Base-by-base conservation (phyloP, 176 grass and related monocot genomes). In the Zea luxurians region DNA sequence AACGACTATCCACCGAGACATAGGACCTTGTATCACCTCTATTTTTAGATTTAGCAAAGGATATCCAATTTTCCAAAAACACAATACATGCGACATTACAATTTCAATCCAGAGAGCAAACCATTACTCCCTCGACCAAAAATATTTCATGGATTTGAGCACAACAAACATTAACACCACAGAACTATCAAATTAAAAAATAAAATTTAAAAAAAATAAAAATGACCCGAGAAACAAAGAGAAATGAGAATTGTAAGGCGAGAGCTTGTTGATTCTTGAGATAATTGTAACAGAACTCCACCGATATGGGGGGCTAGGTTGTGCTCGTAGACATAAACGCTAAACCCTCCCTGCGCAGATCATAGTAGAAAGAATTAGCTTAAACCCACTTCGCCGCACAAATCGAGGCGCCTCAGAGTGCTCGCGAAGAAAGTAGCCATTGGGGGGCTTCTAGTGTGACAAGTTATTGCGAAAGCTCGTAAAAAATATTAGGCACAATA, bases 281-380 rank as follows among this genome's bases (percentile, higher is more conserved):
- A 18, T 45, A 59, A 46, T 13, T 2, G 53, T 20, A 58, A 9
- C 17, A n/a, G 20, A 64, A 2, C 9, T 48, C 20, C 64, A 77
- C 64, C 71, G 18, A 90, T 75, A 76, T 80, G 81, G 86, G 61
- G 81, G 84, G 83, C 64, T 5, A 64, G 73, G 74, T 44, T 68
- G 60, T 75, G 85, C 71, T 86, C 82, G 78, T 69, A 81, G 60
- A 87, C 78, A 42, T 83, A 77, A 82, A 91, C 85, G 82, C 82
- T 80, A 36, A 88, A 44, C 3, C 82, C 78, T 74, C 85, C 89
- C 89, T 88, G 78, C 61, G 68, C 53, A 78, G 37, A 77, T 78
- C 65, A 79, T 36, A 71, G 4, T 12, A 17, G 42, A 40, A 43
- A 20, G 71, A 18, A 75, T 9, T 1, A 44, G 12, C 2, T 88